Conservation (phyloP, 805 yeast genomes). For the Candida fluviatilis region DNA sequence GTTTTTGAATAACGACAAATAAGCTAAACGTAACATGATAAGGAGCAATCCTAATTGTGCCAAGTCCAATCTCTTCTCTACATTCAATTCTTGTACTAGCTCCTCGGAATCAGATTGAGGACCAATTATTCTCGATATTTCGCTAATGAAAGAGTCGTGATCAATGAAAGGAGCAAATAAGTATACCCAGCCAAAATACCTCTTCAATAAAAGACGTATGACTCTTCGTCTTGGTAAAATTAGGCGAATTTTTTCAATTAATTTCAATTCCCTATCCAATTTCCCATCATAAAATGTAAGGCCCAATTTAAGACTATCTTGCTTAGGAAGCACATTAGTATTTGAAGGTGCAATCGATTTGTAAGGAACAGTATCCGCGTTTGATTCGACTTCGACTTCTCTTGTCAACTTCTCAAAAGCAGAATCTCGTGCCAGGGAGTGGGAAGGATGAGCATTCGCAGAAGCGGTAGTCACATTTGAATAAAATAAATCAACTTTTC, state of each 20-base stretch:
- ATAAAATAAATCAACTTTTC: slow-evolving; percentile 1
- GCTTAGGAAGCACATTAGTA: slow-evolving; percentile 13
- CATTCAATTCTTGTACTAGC: slow-evolving; percentile 17
- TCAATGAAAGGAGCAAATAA: slow-evolving; percentile 62
- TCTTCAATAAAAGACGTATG: slow-evolving; percentile 49
- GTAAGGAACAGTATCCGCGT: slow-evolving; percentile 1
- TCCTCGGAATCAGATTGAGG: slow-evolving; percentile 17
- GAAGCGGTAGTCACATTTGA: neutral
- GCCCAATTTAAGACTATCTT: slow-evolving; percentile 7
- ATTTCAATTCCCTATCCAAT: slow-evolving; percentile 23
- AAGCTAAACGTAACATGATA: slow-evolving; percentile 29
- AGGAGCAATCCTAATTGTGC: slow-evolving; percentile 31
- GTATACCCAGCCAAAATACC: slow-evolving; percentile 56
- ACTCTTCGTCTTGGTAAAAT: slow-evolving; percentile 48
- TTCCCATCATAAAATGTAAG: slow-evolving; percentile 10
- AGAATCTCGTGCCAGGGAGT: slow-evolving; percentile 1
- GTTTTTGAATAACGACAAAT: slow-evolving; percentile 30
- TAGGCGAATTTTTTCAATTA: slow-evolving; percentile 26
- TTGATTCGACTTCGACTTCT: neutral
- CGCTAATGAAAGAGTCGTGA: slow-evolving; percentile 44
- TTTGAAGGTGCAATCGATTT: neutral
- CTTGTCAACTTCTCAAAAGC: neutral
- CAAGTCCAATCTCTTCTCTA: slow-evolving; percentile 27
- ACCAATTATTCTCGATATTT: slow-evolving; percentile 42
- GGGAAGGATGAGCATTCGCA: neutral